Conservation (phyloP, 192 early-diverging fungal species). For the Entomortierella chlamydospora region DNA sequence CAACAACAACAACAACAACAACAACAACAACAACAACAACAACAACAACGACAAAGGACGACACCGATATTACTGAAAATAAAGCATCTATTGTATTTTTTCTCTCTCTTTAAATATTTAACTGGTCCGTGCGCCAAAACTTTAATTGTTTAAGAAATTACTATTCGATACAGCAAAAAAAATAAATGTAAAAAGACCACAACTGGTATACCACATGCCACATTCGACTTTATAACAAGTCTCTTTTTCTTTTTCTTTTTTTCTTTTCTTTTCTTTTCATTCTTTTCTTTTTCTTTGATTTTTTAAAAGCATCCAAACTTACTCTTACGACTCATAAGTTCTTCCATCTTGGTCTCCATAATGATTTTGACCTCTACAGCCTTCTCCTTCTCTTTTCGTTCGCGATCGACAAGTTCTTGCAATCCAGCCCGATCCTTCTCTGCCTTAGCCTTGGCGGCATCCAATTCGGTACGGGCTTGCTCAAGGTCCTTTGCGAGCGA, state of each 20-base stretch:
- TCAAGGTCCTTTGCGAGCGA: constrained; percentile 50
- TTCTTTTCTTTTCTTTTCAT: background rate
- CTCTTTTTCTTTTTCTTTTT: background rate
- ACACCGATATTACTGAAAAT: too few relatives aligned
- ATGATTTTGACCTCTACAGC: constrained; percentile 60
- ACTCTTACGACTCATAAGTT: constrained; percentile 63
- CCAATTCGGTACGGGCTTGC: constrained; percentile 52
- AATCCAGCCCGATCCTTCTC: constrained; percentile 54
- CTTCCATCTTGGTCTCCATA: constrained; percentile 66
- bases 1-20: too few relatives aligned
- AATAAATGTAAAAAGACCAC: background rate
- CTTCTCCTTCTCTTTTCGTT: constrained; percentile 61
- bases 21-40: too few relatives aligned
- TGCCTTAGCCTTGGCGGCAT: constrained; percentile 41
- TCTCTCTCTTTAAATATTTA: too few relatives aligned
- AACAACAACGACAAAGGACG: too few relatives aligned
- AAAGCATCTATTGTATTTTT: too few relatives aligned
- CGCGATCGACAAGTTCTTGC: constrained; percentile 54
- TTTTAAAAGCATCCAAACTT: constrained; percentile 70
- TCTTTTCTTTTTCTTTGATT: constrained; percentile 19
- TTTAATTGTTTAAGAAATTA: too few relatives aligned
- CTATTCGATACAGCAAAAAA: background rate
- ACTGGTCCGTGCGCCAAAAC: too few relatives aligned
- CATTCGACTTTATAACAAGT: background rate
- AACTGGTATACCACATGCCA: too few relatives aligned